phyloP scores from a whole-genome alignment of 2,329 filamentous ascomycete genomes.

The Alternaria panax region DNA sequence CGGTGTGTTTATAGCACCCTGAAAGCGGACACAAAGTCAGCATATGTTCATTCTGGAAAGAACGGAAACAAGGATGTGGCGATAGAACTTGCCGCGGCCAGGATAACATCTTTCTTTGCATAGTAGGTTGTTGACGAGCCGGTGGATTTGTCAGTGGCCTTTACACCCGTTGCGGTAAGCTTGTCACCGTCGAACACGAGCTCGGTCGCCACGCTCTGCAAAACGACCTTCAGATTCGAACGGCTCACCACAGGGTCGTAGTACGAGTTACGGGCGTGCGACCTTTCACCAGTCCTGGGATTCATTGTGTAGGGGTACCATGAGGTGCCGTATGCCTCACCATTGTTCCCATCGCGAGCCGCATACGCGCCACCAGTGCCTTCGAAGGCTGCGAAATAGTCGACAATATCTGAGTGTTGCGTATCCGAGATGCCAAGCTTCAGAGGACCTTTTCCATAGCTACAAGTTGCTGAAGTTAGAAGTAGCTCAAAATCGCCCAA shows the following conservation, averaged over 20 bases:
- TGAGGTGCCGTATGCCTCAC: slow-evolving; percentile 42
- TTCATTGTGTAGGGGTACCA: slow-evolving; percentile 50
- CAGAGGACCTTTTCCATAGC: slow-evolving; percentile 37
- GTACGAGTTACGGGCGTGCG: slow-evolving; percentile 42
- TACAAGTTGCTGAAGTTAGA: slow-evolving; percentile 7
- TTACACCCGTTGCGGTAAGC: slow-evolving; percentile 35
- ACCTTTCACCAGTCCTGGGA: slow-evolving; percentile 39
- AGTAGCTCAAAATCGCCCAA: not conserved
- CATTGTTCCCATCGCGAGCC: slow-evolving; percentile 33
- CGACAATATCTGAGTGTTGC: slow-evolving; percentile 36
- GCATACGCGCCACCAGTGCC: slow-evolving; percentile 32
- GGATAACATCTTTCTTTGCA: slow-evolving; percentile 60
- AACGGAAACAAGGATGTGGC: not conserved
- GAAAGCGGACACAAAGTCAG: not conserved
- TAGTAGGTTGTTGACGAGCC: slow-evolving; percentile 27
- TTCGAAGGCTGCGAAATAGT: slow-evolving; percentile 34
- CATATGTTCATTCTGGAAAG: not conserved
- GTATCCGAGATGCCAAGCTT: slow-evolving; percentile 38
- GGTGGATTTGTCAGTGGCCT: slow-evolving; percentile 29
- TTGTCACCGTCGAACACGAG: slow-evolving; percentile 33
- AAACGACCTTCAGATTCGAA: slow-evolving; percentile 40
- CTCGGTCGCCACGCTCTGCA: slow-evolving; percentile 29
- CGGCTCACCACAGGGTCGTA: slow-evolving; percentile 38
- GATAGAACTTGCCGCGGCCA: slow-evolving; percentile 57
- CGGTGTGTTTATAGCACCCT: slow-evolving; percentile 63